These are phyloP conservation scores for Barbarea vulgaris DNA, from an alignment of 345 rosid species.

Conservation along the genomic window DNA sequence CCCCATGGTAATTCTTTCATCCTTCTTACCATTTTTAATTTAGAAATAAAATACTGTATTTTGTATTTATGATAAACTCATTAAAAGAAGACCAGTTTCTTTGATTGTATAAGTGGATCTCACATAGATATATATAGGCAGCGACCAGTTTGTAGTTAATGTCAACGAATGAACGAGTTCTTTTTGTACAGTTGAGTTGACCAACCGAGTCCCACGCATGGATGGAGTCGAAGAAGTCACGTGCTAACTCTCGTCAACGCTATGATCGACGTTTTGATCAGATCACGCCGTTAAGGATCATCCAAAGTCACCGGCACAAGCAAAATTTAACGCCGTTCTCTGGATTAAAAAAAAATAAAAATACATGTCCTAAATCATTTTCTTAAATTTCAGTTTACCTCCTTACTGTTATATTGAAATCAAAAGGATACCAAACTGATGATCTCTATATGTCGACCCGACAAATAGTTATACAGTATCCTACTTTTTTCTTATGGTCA, in stretches of 20 bases:
- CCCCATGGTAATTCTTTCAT: slow-evolving; percentile 6
- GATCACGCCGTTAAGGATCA: slow-evolving; percentile 23
- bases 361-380: neutral
- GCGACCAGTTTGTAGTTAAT: neutral
- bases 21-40: neutral
- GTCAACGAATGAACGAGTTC: slow-evolving; percentile 21
- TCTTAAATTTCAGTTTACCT: neutral
- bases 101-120: neutral
- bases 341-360: neutral
- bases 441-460: neutral
- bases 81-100: neutral
- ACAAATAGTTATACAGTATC: neutral
- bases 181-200: slow-evolving; percentile 25
- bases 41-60: neutral
- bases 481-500: neutral
- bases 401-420: neutral
- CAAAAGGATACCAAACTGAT: neutral
- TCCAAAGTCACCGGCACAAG: neutral
- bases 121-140: neutral
- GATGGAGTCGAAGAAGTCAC: slow-evolving; percentile 23
- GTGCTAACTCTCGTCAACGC: slow-evolving; percentile 31
- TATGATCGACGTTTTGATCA: slow-evolving; percentile 21
- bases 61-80: neutral
- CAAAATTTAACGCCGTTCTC: neutral
- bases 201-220: neutral